phyloP scores from a whole-genome alignment of 495 filamentous ascomycete genomes.

The Penicillium cinerascens region DNA sequence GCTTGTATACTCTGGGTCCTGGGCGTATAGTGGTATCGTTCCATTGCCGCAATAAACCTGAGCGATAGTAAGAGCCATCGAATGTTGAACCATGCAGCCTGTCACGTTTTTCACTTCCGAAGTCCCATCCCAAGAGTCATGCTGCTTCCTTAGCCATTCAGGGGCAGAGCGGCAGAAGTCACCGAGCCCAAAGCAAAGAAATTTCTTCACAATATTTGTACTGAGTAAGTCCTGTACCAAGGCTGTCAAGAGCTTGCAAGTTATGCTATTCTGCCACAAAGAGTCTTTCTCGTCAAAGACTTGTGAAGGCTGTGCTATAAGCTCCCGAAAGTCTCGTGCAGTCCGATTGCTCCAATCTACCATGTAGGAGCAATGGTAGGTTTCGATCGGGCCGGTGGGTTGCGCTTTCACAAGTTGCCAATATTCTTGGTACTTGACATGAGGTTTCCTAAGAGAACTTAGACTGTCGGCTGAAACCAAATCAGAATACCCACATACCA shows the following conservation, averaged over 20 bases:
- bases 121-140: constrained; percentile 25
- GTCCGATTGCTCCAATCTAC: constrained; percentile 36
- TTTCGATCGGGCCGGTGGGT: constrained; percentile 26
- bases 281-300: constrained; percentile 30
- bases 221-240: constrained; percentile 26
- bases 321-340: constrained; percentile 28
- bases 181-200: constrained; percentile 40
- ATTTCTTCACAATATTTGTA: constrained; percentile 30
- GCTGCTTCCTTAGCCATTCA: constrained; percentile 29
- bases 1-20: constrained; percentile 34
- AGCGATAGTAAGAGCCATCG: constrained; percentile 34
- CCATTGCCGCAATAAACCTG: constrained; percentile 27
- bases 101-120: constrained; percentile 26
- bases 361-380: constrained; percentile 37
- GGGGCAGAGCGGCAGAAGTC: constrained; percentile 30
- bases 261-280: constrained; percentile 30
- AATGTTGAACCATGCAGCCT: constrained; percentile 29
- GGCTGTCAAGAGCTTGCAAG: constrained; percentile 22
- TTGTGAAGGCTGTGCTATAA: constrained; percentile 30
- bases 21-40: constrained; percentile 22
- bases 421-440: constrained; percentile 32
- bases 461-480: constrained; percentile 21
- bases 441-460: constrained; percentile 27
- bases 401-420: constrained; percentile 28
- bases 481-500: constrained; percentile 31